A percentile compares a stretch with the other conserved stretches of the same genome.
Evolutionary conservation across 2,329 filamentous ascomycete genomes (phyloP).

Genomic region (Aureobasidium mangrovei): DNA sequence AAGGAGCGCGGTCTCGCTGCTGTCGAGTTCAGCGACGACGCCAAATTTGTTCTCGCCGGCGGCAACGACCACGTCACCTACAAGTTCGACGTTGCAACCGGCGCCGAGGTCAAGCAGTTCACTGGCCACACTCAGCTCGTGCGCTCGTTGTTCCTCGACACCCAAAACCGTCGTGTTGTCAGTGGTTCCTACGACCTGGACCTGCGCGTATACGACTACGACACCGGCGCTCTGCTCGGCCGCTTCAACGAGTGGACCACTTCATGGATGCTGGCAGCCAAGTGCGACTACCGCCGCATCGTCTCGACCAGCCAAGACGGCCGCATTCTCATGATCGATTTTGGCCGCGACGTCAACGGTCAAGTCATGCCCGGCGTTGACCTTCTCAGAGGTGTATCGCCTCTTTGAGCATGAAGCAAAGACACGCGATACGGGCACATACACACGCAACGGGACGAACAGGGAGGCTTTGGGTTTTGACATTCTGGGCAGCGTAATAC

Average conservation of each 20-base stretch:
- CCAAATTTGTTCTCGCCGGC: conserved; percentile 84
- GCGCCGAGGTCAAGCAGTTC: conserved; percentile 71
- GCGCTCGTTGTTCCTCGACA: conserved; percentile 83
- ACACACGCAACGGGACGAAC: background rate
- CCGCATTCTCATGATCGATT: conserved; percentile 88
- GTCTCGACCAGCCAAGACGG: conserved; percentile 93
- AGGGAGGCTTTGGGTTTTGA: background rate
- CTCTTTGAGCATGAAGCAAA: background rate
- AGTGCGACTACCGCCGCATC: conserved; percentile 89
- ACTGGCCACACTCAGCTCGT: conserved; percentile 79
- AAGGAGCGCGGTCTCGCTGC: conserved; percentile 92
- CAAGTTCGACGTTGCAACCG: conserved; percentile 89
- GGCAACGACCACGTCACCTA: conserved; percentile 95
- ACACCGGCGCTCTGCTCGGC: conserved; percentile 66
- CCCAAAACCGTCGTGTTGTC: conserved; percentile 72
- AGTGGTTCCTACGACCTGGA: conserved; percentile 92
- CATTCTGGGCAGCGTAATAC: conserved; percentile 8
- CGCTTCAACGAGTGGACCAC: conserved; percentile 92
- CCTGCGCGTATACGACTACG: conserved; percentile 88
- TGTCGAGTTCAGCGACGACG: conserved; percentile 92
- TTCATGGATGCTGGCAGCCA: conserved; percentile 93
- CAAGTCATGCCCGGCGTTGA: conserved; percentile 18
- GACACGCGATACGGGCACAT: background rate
- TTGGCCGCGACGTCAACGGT: conserved; percentile 44
- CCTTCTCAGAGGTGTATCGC: conserved; percentile 4